phyloP scores from a whole-genome alignment of 169 alveolate genomes.

The Blepharisma undulans region DNA sequence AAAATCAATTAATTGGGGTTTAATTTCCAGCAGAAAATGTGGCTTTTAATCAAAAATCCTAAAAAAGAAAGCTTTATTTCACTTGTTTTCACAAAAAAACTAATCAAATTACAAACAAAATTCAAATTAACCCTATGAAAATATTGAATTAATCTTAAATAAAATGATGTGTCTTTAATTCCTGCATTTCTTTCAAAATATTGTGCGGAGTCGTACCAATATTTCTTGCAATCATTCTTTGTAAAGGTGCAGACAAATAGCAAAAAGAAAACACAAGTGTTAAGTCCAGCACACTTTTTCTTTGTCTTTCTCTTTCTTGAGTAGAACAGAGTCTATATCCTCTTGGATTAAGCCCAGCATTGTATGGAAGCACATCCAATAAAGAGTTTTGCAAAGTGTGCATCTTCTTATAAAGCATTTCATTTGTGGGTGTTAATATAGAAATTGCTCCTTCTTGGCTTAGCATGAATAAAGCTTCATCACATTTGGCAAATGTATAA shows the following conservation, averaged over 20 bases:
- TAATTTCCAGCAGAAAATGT: too few relatives aligned
- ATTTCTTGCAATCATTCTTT: slow-evolving; percentile 20
- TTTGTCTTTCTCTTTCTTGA: slow-evolving; percentile 36
- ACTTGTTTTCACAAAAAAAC: not conserved
- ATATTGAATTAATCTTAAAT: not conserved
- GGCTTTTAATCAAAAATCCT: too few relatives aligned
- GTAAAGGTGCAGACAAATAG: slow-evolving; percentile 21
- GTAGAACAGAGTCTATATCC: slow-evolving; percentile 22
- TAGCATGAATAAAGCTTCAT: not conserved
- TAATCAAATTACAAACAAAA: not conserved
- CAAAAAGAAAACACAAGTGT: not conserved
- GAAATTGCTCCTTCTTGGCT: slow-evolving; percentile 40
- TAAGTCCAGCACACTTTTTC: slow-evolving; percentile 36
- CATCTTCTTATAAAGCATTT: slow-evolving; percentile 7
- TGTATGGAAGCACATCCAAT: slow-evolving; percentile 22
- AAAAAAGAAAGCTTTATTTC: not conserved
- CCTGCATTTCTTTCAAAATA: not conserved
- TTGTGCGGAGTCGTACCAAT: slow-evolving; percentile 22
- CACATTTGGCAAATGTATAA: not conserved
- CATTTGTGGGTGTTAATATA: not conserved
- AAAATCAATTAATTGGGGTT: not conserved
- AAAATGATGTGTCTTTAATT: not conserved
- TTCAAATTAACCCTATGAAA: not conserved
- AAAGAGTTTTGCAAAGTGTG: slow-evolving; percentile 19
- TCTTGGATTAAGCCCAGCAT: slow-evolving; percentile 33